Percentiles rank a stretch among this genome's conserved stretches.
phyloP scores from a whole-genome alignment of 2,329 filamentous ascomycete species.

The Colletotrichum spaethianum region DNA sequence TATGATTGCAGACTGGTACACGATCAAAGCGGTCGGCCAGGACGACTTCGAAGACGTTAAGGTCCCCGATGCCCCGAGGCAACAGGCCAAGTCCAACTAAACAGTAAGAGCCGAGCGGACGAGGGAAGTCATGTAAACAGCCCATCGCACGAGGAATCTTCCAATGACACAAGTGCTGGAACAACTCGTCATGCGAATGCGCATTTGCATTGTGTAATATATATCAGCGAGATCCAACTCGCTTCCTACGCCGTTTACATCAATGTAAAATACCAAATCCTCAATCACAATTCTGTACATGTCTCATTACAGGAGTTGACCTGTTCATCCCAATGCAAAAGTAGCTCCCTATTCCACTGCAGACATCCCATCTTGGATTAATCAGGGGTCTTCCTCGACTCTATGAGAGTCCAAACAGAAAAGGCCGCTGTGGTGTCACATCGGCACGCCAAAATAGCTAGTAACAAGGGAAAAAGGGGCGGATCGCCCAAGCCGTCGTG shows the following conservation, averaged over 20 bases:
- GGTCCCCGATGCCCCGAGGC: constrained; percentile 80
- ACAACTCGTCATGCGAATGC: neutral
- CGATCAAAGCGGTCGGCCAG: constrained; percentile 88
- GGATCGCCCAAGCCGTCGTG: constrained; percentile 38
- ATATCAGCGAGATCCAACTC: constrained; percentile 30
- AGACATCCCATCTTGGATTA: constrained; percentile 12
- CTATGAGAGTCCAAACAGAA: constrained; percentile 12
- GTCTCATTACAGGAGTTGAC: constrained; percentile 32
- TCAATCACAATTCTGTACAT: constrained; percentile 33
- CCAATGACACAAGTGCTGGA: neutral
- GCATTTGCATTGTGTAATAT: constrained; percentile 35
- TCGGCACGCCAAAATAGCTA: constrained; percentile 9
- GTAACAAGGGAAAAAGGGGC: constrained; percentile 1
- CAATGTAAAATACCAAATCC: constrained; percentile 34
- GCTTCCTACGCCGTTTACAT: constrained; percentile 18
- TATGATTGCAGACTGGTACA: constrained; percentile 65
- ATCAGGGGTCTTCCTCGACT: neutral
- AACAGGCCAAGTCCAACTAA: constrained; percentile 57
- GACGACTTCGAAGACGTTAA: constrained; percentile 97
- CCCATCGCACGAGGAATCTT: neutral
- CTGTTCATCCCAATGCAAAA: constrained; percentile 28
- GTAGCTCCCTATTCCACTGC: constrained; percentile 17
- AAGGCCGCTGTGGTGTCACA: neutral
- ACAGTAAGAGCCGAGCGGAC: neutral
- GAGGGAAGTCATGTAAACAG: constrained; percentile 9